A percentile compares a stretch with the other conserved stretches of the same genome.
These are phyloP conservation scores for Eimeria necatrix DNA, from an alignment of 169 alveolate species.

Conservation along the genomic window DNA sequence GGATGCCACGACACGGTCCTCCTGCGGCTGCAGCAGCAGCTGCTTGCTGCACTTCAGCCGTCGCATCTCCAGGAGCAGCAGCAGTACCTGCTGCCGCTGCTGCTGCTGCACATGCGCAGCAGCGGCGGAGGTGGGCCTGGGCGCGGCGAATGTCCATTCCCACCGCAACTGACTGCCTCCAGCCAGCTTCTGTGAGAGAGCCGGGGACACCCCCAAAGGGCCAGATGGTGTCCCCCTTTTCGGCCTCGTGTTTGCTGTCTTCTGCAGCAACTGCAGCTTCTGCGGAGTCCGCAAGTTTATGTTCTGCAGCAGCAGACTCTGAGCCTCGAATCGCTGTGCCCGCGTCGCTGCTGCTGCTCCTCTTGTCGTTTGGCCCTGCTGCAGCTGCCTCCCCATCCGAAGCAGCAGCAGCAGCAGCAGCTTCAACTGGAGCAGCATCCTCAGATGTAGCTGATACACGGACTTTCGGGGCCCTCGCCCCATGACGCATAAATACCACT, in stretches of 20 bases:
- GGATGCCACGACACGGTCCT: conserved; percentile 11
- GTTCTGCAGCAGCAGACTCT: neutral
- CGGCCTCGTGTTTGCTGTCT: neutral
- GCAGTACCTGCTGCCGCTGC: neutral
- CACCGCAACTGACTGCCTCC: conserved; percentile 31
- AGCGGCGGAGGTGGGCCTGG: conserved; percentile 13
- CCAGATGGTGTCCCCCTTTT: neutral
- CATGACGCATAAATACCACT: neutral
- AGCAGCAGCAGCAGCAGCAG: conserved; percentile 8
- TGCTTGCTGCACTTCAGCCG: neutral
- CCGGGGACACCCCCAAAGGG: conserved; percentile 27
- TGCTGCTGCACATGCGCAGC: neutral
- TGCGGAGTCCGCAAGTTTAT: neutral
- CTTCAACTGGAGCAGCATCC: neutral
- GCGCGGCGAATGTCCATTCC: neutral
- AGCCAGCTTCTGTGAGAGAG: neutral
- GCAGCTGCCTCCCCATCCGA: neutral
- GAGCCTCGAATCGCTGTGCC: neutral
- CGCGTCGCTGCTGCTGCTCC: conserved; percentile 12
- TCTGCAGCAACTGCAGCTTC: conserved; percentile 23
- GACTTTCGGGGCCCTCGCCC: neutral
- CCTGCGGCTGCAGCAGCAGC: neutral
- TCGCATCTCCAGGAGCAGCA: neutral
- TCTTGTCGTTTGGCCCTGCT: neutral
- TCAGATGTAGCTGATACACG: neutral